phyloP scores from a whole-genome alignment of 441 rosid genomes.

The Jatropha podagrica region DNA sequence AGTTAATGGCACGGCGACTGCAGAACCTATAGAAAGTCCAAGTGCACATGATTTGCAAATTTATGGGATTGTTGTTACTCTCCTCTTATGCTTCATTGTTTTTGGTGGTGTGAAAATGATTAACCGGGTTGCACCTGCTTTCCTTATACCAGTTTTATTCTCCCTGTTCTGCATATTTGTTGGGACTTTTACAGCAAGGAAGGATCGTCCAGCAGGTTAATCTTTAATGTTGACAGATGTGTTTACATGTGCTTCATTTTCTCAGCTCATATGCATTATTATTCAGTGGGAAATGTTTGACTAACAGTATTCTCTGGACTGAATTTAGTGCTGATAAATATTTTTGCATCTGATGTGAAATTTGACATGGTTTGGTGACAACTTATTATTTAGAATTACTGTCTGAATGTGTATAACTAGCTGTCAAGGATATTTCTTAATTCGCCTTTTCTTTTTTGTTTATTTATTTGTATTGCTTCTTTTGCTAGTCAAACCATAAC shows the following conservation, averaged over 20 bases:
- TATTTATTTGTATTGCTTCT: neutral
- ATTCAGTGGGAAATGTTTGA: neutral
- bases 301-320: neutral
- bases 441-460: neutral
- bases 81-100: constrained; percentile 91
- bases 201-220: constrained; percentile 80
- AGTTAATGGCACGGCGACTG: constrained; percentile 61
- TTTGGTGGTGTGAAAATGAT: constrained; percentile 99
- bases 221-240: constrained; percentile 11
- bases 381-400: neutral
- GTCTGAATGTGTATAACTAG: neutral
- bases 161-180: constrained; percentile 89
- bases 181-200: constrained; percentile 68
- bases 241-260: neutral
- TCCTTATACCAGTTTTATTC: constrained; percentile 87
- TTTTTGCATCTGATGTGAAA: neutral
- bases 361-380: neutral
- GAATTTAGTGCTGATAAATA: neutral
- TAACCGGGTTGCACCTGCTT: constrained; percentile 99
- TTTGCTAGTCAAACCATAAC: neutral
- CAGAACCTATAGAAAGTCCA: constrained; percentile 65
- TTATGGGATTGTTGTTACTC: constrained; percentile 92
- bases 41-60: constrained; percentile 93
- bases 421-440: neutral
- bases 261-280: neutral